phyloP scores from a whole-genome alignment of 768 basidiomycete genomes.

The Xerocomellus intermedius region DNA sequence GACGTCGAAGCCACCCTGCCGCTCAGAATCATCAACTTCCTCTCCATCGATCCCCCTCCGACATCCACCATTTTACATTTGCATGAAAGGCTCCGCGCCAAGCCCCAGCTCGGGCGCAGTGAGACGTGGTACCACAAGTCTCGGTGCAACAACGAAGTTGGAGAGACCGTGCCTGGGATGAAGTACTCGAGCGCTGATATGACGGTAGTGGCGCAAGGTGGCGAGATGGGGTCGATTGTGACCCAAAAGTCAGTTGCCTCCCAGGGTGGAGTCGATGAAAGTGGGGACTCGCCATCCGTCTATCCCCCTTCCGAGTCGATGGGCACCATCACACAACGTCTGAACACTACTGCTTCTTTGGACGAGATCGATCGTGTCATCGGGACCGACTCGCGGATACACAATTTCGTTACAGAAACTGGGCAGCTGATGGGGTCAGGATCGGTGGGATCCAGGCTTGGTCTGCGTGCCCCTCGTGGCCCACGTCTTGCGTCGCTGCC shows the following conservation, averaged over 20 bases:
- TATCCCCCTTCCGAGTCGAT: slow-evolving; percentile 29
- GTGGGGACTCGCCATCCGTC: slow-evolving; percentile 22
- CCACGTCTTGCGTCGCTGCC: slow-evolving; percentile 19
- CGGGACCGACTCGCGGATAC: slow-evolving; percentile 21
- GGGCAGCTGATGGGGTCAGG: slow-evolving; percentile 13
- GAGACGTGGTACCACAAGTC: slow-evolving; percentile 33
- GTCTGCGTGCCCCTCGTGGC: slow-evolving; percentile 22
- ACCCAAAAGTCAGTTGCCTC: slow-evolving; percentile 6
- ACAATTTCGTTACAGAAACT: slow-evolving; percentile 25
- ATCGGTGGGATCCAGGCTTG: slow-evolving; percentile 16
- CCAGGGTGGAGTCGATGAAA: slow-evolving; percentile 9
- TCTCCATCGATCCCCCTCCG: slow-evolving; percentile 83
- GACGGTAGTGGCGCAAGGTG: slow-evolving; percentile 27
- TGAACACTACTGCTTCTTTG: slow-evolving; percentile 17
- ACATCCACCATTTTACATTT: slow-evolving; percentile 28
- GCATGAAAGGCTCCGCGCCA: slow-evolving; percentile 19
- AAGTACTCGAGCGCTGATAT: slow-evolving; percentile 29
- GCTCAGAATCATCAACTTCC: slow-evolving; percentile 74
- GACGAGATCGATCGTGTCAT: slow-evolving; percentile 31
- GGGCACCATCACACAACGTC: slow-evolving; percentile 19
- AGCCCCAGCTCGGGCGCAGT: slow-evolving; percentile 25
- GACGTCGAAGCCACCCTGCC: slow-evolving; percentile 74
- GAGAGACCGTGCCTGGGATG: slow-evolving; percentile 34
- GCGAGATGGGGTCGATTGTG: slow-evolving; percentile 2
- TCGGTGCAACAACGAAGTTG: slow-evolving; percentile 14